Evolutionary conservation across 768 basidiomycete species (phyloP).

Genomic region (Suillus lakei): DNA sequence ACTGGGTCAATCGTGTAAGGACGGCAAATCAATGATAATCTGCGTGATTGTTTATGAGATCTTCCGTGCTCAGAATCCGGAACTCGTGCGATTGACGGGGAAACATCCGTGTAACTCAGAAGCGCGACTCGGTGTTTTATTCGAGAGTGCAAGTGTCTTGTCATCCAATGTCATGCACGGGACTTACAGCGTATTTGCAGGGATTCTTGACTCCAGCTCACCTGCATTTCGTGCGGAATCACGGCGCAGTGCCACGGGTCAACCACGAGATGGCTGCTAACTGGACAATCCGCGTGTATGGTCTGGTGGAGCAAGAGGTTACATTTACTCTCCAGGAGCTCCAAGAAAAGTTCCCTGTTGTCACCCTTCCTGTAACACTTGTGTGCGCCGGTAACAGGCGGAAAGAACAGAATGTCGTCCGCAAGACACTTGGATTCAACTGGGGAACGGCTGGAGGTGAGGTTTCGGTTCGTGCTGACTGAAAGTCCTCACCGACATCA

Average conservation of each 20-base stretch:
- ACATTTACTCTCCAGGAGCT: conserved; percentile 52
- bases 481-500: conserved; percentile 15
- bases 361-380: conserved; percentile 64
- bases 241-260: conserved; percentile 60
- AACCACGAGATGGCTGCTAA: conserved; percentile 36
- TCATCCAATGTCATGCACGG: no score
- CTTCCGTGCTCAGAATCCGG: conserved; percentile 29
- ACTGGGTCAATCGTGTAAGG: conserved; percentile 43
- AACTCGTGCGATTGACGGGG: conserved; percentile 56
- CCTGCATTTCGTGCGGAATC: conserved; percentile 65
- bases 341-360: conserved; percentile 48
- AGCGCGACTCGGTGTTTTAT: conserved; percentile 49
- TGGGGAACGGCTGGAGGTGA: conserved; percentile 57
- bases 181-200: conserved; percentile 16
- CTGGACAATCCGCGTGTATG: conserved; percentile 51
- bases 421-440: conserved; percentile 57
- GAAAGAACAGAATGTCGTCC: conserved; percentile 68
- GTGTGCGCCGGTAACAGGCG: conserved; percentile 69
- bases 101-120: conserved; percentile 69
- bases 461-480: not conserved
- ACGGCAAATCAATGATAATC: not conserved
- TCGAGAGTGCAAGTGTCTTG: conserved; percentile 35
- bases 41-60: not conserved
- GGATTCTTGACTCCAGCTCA: conserved; percentile 62
- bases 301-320: conserved; percentile 41